A percentile compares a stretch with the other conserved stretches of the same genome.
phyloP scores from a whole-genome alignment of 805 yeast genomes.

The Crinitomyces ghanaensis region DNA sequence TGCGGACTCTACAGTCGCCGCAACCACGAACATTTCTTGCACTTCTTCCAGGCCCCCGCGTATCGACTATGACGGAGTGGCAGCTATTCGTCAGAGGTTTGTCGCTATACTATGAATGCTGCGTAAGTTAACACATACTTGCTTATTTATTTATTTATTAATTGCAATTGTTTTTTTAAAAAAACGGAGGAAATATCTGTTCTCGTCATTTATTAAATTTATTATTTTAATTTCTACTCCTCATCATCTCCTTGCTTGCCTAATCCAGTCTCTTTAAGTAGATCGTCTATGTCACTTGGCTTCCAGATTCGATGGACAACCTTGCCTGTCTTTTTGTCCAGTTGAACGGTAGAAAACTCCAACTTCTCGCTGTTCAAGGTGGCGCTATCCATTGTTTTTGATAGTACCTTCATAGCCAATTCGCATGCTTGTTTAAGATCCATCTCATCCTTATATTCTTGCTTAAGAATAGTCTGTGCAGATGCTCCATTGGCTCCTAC shows the following conservation, averaged over 20 bases:
- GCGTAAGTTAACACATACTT: slow-evolving; percentile 1
- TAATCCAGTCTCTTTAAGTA: slow-evolving; percentile 64
- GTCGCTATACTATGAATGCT: slow-evolving; percentile 3
- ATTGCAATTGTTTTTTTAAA: background rate
- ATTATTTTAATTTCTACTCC: slow-evolving; percentile 2
- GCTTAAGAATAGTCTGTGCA: slow-evolving; percentile 90
- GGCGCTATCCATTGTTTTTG: slow-evolving; percentile 88
- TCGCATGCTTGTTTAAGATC: slow-evolving; percentile 59
- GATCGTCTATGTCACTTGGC: slow-evolving; percentile 61
- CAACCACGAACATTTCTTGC: slow-evolving; percentile 2
- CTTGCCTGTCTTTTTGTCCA: slow-evolving; percentile 35
- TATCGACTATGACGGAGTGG: slow-evolving; percentile 12
- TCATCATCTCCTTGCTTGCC: slow-evolving; percentile 48
- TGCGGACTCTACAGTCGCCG: slow-evolving; percentile 1
- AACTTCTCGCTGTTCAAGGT: slow-evolving; percentile 77
- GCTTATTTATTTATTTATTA: slow-evolving; percentile 3
- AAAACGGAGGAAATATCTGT: background rate
- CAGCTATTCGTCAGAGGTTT: slow-evolving; percentile 13
- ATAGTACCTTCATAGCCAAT: slow-evolving; percentile 79
- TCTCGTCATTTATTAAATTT: background rate
- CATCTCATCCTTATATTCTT: slow-evolving; percentile 82
- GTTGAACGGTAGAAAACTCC: slow-evolving; percentile 76
- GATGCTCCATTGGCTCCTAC: slow-evolving; percentile 95
- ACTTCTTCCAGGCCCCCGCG: slow-evolving; percentile 10
- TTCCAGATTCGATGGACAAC: slow-evolving; percentile 65